Evolutionary conservation across 192 early-diverging fungal species (phyloP).

Genomic region (Coemansia sp.): DNA sequence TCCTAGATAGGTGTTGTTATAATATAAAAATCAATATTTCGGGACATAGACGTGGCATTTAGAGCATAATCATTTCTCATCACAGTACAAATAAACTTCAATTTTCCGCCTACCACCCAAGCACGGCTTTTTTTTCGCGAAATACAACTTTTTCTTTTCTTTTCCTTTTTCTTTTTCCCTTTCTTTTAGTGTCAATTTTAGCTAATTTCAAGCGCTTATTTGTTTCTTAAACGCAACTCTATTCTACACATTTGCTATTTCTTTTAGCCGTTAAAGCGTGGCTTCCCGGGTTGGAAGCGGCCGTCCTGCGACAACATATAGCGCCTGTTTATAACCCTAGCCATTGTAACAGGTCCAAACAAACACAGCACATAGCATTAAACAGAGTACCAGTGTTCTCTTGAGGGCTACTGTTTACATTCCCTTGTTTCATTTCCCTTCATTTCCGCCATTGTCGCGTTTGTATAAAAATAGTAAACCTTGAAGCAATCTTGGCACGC

Average conservation of each 20-base stretch:
- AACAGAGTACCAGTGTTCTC: not conserved
- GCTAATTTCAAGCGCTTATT: not conserved
- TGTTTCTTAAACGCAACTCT: no score
- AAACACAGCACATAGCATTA: not conserved
- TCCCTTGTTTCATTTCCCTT: not conserved
- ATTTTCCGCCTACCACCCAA: not conserved
- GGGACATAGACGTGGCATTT: no score
- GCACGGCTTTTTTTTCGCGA: not conserved
- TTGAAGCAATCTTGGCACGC: not conserved
- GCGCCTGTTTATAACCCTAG: not conserved
- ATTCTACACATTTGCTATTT: no score
- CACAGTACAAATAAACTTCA: no score
- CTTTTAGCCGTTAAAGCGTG: no score
- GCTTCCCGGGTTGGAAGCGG: no score
- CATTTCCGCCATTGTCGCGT: not conserved
- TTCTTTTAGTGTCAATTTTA: not conserved
- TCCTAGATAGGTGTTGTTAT: no score
- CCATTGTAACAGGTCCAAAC: not conserved
- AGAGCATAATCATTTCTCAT: no score
- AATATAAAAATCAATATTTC: no score
- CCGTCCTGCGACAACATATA: no score
- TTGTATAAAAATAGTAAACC: not conserved
- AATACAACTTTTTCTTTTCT: not conserved
- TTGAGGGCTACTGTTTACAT: not conserved
- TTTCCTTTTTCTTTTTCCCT: not conserved